Evolutionary conservation across 192 early-diverging fungal genomes (phyloP), one percentile per base, ranked within the genome.

Genomic region (Oehlia diaphana): DNA sequence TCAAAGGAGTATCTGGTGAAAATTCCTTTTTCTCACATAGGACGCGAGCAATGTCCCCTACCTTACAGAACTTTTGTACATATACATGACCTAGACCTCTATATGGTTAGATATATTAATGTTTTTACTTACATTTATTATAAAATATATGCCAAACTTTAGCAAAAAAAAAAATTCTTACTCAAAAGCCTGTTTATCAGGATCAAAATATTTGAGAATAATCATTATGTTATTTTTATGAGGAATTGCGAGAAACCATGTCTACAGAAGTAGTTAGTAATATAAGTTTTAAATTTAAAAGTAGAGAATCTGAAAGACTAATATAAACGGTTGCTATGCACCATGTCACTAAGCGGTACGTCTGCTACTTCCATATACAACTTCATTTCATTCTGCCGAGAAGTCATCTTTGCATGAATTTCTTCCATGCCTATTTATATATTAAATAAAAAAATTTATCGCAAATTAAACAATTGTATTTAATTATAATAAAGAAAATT

Each of bases 141-240:
- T 44, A 44, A 50, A 19, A 2, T 37, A 50, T 13, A 35, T 50
- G 10, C 21, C 42, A 35, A 70, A 35, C 19, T 19, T 42, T 31
- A 47, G 35, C 79, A 50, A 69, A 72, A 63, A 19, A 76, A 65
- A 37, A 37, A 42, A 37, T 37, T 79, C 86, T 83, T 87, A 93
- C 89, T 88, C 82, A 77, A 99, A 85, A 33, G 63, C 83, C 21
- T 85, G 84, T 2, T 80, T 86, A 0, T 81, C 74, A 0, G 93
- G 94, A 77, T 96, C 91, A 80, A 93, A 98, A 77, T 91, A 90
- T 84, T 98, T 98, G 63, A 96, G 80, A 79, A 97, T 96, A 19
- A 99, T 81, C 77, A 97, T 84, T 50, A 91, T 85, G 16, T 82
- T 74, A 13, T 78, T 82, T 50, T 68, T 80, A 35, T 67, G 68